A percentile compares a stretch with the other conserved stretches of the same genome.
phyloP scores from a whole-genome alignment of 148 eudicot genomes.

The Gaultheria prostrata region DNA sequence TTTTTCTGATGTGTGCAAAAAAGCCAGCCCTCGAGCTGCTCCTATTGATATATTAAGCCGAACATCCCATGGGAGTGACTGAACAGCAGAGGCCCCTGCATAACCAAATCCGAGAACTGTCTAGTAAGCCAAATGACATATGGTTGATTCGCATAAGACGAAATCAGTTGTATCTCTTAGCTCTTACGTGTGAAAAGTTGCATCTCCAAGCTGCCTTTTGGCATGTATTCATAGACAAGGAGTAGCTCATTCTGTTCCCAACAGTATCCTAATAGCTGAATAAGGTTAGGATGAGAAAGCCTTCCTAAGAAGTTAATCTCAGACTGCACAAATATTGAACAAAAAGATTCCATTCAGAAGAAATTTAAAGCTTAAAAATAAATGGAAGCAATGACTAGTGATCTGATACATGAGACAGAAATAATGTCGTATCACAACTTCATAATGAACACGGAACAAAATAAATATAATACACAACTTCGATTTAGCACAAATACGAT shows the following conservation, averaged over 20 bases:
- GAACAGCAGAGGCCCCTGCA: slow-evolving; percentile 65
- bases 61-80: slow-evolving; percentile 82
- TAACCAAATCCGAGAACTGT: neutral
- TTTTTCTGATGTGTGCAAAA: slow-evolving; percentile 60
- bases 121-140: neutral
- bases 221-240: slow-evolving; percentile 82
- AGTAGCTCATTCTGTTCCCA: slow-evolving; percentile 71
- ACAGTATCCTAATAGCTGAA: slow-evolving; percentile 75
- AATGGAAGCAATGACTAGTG: neutral
- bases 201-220: slow-evolving; percentile 77
- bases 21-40: slow-evolving; percentile 76
- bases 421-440: neutral
- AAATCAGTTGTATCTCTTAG: neutral
- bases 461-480: neutral
- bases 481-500: neutral
- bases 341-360: neutral
- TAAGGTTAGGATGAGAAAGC: slow-evolving; percentile 82
- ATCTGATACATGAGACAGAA: neutral
- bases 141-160: neutral
- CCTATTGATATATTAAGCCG: slow-evolving; percentile 72
- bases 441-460: neutral
- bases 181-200: slow-evolving; percentile 81
- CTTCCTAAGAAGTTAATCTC: slow-evolving; percentile 83
- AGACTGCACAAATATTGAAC: slow-evolving; percentile 42
- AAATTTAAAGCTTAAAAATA: neutral